phyloP scores from a whole-genome alignment of 1,139 yeast genomes.

The Arxiozyma slooffiae region DNA sequence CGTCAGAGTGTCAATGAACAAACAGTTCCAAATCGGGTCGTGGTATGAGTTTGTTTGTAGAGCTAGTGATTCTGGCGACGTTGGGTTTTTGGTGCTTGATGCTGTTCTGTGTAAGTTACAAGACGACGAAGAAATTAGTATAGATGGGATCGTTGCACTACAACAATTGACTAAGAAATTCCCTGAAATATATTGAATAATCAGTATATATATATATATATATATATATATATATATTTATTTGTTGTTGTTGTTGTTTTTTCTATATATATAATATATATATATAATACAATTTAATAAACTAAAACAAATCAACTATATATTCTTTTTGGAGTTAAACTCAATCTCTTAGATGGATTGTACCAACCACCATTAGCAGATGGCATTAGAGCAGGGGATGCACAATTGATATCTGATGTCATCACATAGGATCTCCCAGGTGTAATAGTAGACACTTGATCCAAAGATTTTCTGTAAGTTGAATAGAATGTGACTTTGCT shows the following conservation, averaged over 20 bases:
- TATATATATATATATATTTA: too few species aligned
- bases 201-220: too few species aligned
- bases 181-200: neutral
- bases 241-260: too few species aligned
- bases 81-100: constrained; percentile 27
- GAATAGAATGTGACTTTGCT: constrained; percentile 54
- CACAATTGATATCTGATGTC: constrained; percentile 55
- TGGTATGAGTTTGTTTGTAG: constrained; percentile 31
- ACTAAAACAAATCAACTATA: constrained; percentile 7
- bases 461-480: constrained; percentile 36
- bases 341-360: constrained; percentile 29
- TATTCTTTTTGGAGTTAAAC: constrained; percentile 32
- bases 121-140: constrained; percentile 26
- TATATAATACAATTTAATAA: neutral
- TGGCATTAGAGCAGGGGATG: constrained; percentile 60
- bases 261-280: neutral
- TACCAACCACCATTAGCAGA: constrained; percentile 45
- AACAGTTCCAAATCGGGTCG: constrained; percentile 20
- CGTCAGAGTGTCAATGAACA: constrained; percentile 21
- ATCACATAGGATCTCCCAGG: constrained; percentile 76
- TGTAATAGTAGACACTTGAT: constrained; percentile 53
- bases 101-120: constrained; percentile 23
- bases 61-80: constrained; percentile 28
- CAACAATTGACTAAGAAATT: constrained; percentile 17
- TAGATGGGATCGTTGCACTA: constrained; percentile 27